These are phyloP conservation scores for Ceratocystis harringtonii DNA, from an alignment of 2,329 filamentous ascomycete species.

Conservation along the genomic window DNA sequence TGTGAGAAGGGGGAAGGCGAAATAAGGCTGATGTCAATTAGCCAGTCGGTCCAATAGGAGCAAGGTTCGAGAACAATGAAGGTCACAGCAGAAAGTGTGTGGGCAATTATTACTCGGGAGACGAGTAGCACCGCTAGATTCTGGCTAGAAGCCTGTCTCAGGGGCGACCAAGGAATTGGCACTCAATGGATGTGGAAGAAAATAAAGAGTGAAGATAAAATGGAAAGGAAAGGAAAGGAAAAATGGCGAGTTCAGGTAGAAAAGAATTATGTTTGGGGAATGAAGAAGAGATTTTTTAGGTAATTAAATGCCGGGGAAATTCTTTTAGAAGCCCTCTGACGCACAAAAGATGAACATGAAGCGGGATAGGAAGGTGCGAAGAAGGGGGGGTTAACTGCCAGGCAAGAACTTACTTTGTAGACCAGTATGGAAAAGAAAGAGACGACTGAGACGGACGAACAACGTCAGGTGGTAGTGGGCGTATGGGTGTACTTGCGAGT, in stretches of 20 bases:
- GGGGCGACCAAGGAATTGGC: conserved; percentile 3
- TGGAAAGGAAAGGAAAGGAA: conserved; percentile 11
- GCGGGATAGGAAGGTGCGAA: background rate
- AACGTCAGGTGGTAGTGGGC: background rate
- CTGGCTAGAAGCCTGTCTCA: conserved; percentile 5
- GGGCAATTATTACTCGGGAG: background rate
- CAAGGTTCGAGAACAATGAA: background rate
- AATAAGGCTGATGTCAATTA: background rate
- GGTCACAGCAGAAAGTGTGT: background rate
- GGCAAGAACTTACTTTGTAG: background rate
- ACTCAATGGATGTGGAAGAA: background rate
- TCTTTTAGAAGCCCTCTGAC: background rate
- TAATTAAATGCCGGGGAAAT: background rate
- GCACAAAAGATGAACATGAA: background rate
- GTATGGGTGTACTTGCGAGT: background rate
- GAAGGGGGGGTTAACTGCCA: background rate
- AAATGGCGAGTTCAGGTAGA: background rate
- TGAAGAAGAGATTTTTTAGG: background rate
- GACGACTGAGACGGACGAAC: background rate
- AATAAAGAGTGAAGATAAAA: background rate
- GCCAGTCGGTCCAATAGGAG: background rate
- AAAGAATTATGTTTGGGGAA: background rate
- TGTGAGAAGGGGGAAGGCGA: background rate
- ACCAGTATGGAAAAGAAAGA: background rate
- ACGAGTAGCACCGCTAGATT: background rate